Base-by-base conservation (phyloP, 1,284 basidiomycete species). In the Boletus mariae region DNA sequence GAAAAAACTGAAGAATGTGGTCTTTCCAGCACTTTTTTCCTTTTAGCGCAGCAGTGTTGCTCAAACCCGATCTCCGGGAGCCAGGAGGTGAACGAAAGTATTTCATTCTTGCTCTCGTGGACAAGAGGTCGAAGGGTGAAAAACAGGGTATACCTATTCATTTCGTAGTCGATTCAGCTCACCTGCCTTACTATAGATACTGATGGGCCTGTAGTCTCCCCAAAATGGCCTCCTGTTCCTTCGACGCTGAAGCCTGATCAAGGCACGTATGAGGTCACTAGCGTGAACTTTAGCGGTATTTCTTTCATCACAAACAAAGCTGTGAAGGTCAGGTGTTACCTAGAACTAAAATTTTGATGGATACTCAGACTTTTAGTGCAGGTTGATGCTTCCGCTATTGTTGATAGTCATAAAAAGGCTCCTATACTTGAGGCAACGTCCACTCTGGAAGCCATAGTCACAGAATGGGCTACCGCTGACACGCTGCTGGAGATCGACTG, bases 401-500 rank as follows among this genome's bases (percentile, higher is more conserved):
- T 85, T 2, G 83, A 85, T 53, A 73, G 75, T 4, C 86, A 85
- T 60, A 76, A 77, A 10, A 91, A 87, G 49, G 76, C 82, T 3
- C 72, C 73, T 12, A 85, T 92, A 80, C 73, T 75, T 13, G 77
- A 80, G 13, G 78, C 73, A 5, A 73, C 82, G 15, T 60, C 70
- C 5, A 61, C 66, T 3, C 71, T 94, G n/a, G 73, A 78, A 47
- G 66, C 56, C 0, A 59, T 85, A 2, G 72, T 82, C 12, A 65
- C 75, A 12, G 83, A 86, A 56, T 87, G 87, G 85, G 60, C 72
- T n/a, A 55, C 66, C 2, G 58, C 61, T 2, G 69, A 73, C 9
- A 64, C 63, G 5, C 73, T 93, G 20, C 81, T 84, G 5, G 94
- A 96, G 67, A 80, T 87, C 7, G 92, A 94, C 55, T 98, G 94